Base-by-base conservation (phyloP, 148 eudicot genomes). In the Amaranthus hypochondriacus region DNA sequence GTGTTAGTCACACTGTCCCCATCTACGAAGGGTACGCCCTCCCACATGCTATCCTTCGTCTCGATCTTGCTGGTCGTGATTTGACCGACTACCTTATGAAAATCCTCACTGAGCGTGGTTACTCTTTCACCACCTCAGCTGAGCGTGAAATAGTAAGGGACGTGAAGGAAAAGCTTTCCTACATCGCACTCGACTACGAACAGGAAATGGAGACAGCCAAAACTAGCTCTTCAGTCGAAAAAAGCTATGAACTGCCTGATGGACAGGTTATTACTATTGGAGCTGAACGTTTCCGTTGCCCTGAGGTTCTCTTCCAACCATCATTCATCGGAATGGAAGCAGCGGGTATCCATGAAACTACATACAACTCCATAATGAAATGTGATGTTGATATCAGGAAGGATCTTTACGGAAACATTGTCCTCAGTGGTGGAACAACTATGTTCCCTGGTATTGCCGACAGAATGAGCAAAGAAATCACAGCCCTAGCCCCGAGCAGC, bases 361-460 rank as follows among this genome's bases (percentile, higher is more conserved):
- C 96, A 9, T 91, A 91, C 68, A 91, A 91, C 81, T 91, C 97
- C 3, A 89, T 91, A 80, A 91, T 91, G 91, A 91, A 89, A 83
- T 90, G 93, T 76, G 96, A 91, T 51, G 93, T 89, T 51, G 93
- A 91, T 80, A 91, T 91, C 56, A 91, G 92, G 89, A 91, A 92
- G 76, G 97, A 92, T 60, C 84, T 92, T 0, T 92, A 89, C 48
- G 94, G 96, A 5, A 92, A 89, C 80, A 89, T 89, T 66, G 92
- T 89, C 39, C 92, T 92, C 67, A 92, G 97, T 84, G 90, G 97
- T 65, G 97, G 97, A 42, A 78, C 97, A 5, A 89, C 97, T 66
- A 91, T 91, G 97, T 91, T 91, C 80, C 80, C 93, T 4, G 92
- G 97, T 7, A 91, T 91, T 81, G 92, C 97, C 71, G 93, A 91